These are phyloP conservation scores for Staphylotrichum longicolle DNA, from an alignment of 495 filamentous ascomycete species.

Conservation along the genomic window DNA sequence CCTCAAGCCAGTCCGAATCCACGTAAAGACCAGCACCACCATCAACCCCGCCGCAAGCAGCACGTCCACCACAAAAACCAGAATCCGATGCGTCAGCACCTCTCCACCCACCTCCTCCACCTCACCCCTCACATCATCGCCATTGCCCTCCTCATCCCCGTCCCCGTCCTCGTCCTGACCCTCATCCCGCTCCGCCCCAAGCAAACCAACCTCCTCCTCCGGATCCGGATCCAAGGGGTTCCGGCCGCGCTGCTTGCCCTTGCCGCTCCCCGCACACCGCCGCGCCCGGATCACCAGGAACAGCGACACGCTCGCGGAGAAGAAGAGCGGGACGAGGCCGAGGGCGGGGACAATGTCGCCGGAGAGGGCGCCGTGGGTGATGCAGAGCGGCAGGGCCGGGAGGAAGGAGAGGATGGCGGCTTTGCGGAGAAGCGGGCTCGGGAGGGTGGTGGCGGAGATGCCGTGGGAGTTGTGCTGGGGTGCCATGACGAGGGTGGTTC, in stretches of 20 bases:
- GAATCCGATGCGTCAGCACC: constrained; percentile 34
- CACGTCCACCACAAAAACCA: constrained; percentile 40
- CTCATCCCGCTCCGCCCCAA: constrained; percentile 15
- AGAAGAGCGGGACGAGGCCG: constrained; percentile 40
- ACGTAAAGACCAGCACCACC: constrained; percentile 43
- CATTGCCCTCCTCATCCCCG: constrained; percentile 5
- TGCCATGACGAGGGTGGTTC: background rate
- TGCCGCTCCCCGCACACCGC: background rate
- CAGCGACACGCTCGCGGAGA: constrained; percentile 34
- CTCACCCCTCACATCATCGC: constrained; percentile 22
- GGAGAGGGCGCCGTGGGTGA: constrained; percentile 43
- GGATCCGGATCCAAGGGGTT: background rate
- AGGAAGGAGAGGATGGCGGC: constrained; percentile 49
- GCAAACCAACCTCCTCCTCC: background rate
- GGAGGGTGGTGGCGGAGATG: constrained; percentile 4
- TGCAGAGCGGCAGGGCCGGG: constrained; percentile 51
- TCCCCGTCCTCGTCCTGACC: constrained; percentile 2
- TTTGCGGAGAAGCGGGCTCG: constrained; percentile 33
- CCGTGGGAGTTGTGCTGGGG: background rate
- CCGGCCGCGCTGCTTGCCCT: background rate
- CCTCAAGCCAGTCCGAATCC: constrained; percentile 26
- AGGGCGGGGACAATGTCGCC: constrained; percentile 37
- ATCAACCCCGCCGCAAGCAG: constrained; percentile 37
- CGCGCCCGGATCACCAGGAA: constrained; percentile 27
- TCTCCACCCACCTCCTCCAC: constrained; percentile 9